Conservation (phyloP, 129 eudicot genomes). For the Deinandra increscens region DNA sequence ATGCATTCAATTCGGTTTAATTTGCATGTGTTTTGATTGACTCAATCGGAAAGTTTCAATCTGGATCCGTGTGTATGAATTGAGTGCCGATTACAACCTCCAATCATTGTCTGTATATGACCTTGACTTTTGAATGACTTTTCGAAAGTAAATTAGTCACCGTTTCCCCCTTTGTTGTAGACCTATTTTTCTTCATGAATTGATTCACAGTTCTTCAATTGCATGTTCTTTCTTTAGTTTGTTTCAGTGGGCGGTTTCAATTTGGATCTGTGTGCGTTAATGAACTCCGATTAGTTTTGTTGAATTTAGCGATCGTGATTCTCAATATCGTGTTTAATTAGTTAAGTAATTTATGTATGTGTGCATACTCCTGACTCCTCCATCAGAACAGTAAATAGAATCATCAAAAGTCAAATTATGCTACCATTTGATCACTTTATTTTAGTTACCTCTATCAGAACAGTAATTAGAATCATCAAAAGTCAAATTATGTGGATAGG, state of each 20-base stretch:
- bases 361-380: background rate
- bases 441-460: no score
- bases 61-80: background rate
- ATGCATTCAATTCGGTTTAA: slow-evolving; percentile 1
- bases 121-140: slow-evolving; percentile 28
- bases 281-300: slow-evolving; percentile 13
- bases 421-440: no score
- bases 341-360: background rate
- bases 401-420: slow-evolving; percentile 1
- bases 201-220: background rate
- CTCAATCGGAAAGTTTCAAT: background rate
- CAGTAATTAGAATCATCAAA: no score
- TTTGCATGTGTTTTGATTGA: background rate
- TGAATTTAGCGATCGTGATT: slow-evolving; percentile 8
- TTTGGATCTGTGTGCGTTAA: no score
- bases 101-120: no score
- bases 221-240: background rate
- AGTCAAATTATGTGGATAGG: slow-evolving; percentile 6
- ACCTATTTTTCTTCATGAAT: background rate
- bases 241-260: no score
- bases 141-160: background rate
- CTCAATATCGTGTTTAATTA: background rate
- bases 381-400: background rate
- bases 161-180: background rate
- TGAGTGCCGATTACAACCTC: background rate